These are phyloP conservation scores for Petrea volubilis DNA, from an alignment of 257 asterid genomes.

Conservation along the genomic window DNA sequence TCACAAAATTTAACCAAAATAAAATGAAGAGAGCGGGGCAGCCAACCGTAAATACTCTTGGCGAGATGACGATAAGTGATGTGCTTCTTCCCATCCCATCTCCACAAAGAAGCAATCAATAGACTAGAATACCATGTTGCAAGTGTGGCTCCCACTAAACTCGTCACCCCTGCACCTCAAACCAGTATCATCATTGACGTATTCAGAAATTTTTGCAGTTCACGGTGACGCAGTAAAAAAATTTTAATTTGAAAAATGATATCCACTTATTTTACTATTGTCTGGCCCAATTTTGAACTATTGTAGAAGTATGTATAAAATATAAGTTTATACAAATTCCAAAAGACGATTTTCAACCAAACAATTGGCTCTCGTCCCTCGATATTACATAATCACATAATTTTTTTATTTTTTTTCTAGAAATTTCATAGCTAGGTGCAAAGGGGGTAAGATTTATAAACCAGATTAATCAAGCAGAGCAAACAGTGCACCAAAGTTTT, in stretches of 20 bases:
- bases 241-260: too few relatives aligned
- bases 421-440: not conserved
- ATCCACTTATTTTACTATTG: too few relatives aligned
- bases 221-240: too few relatives aligned
- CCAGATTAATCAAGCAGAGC: not conserved
- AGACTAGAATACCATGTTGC: slow-evolving; percentile 66
- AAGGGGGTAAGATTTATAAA: not conserved
- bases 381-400: too few relatives aligned
- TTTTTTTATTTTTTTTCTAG: too few relatives aligned
- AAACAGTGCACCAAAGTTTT: not conserved
- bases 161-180: slow-evolving; percentile 35
- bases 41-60: slow-evolving; percentile 48
- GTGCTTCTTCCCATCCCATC: slow-evolving; percentile 63
- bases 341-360: too few relatives aligned
- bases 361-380: too few relatives aligned
- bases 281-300: too few relatives aligned
- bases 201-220: too few relatives aligned
- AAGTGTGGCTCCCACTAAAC: slow-evolving; percentile 53
- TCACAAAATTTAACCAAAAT: not conserved
- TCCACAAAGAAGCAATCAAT: slow-evolving; percentile 61
- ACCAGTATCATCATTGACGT: not conserved
- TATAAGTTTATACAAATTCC: too few relatives aligned
- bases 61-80: slow-evolving; percentile 59
- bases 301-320: too few relatives aligned
- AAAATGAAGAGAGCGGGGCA: not conserved